Evolutionary conservation across 2,329 filamentous ascomycete species (phyloP), one percentile per base, ranked within the genome.

Genomic region (Chaetomium olivaceum): DNA sequence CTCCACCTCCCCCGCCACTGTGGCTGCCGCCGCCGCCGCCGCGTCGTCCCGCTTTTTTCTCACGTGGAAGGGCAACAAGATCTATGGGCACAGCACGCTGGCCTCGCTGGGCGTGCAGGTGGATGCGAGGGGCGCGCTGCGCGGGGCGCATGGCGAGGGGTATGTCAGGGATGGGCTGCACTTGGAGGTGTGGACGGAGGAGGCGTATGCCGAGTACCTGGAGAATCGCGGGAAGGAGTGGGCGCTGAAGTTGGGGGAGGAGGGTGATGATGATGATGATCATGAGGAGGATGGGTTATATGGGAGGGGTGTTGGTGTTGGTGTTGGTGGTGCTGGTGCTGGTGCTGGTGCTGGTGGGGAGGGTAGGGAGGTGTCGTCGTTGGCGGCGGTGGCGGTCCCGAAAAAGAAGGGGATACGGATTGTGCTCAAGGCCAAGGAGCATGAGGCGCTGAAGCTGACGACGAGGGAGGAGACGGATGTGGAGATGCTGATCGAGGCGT

Each of bases 31-130:
- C 2, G 75, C 82, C 27, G 77, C 82, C 2, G 78, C 83, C 7
- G n/a, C 14, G 4, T 7, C 12, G 16, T 14, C 25, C 12, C 79
- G 81, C 0, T 80, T 96, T 21, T 90, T 95, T 71, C 83, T 98
- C 63, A 95, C 91, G 0, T 97, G 91, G 89, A 89, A 88, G 68
- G 84, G 86, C 29, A 86, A 86, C 65, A 86, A 87, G 66, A 78
- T 97, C 3, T 97, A 90, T 74, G 87, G 91, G 69, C 84, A 85
- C n/a, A 91, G 91, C 5, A 93, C 89, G 1, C 89, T 91, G 65
- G 82, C 83, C 61, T 88, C 85, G 57, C 79, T 96, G 7, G 88
- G 88, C 7, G 83, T 95, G 55, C 74, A 78, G 9, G 79, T 81
- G 0, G 76, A 78, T 12, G 72, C 73, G 14, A 76, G 82, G 5